Evolutionary conservation across 2,329 filamentous ascomycete species (phyloP).

Genomic region (Cladophialophora exuberans): DNA sequence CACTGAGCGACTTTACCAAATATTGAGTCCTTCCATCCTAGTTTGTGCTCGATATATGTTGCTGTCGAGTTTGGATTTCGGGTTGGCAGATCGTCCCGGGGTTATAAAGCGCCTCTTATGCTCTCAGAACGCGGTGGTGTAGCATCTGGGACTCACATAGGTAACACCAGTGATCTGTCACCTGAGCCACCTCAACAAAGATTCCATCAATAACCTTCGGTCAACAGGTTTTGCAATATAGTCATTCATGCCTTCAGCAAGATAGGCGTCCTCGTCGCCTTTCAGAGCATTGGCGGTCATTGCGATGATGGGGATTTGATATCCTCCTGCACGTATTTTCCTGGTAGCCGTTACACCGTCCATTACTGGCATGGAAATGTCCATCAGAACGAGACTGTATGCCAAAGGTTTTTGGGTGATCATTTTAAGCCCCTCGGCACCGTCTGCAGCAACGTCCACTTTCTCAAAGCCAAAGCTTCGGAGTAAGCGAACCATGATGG

Average conservation of each 20-base stretch:
- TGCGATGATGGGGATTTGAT: constrained; percentile 35
- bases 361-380: constrained; percentile 44
- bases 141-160: too few species aligned
- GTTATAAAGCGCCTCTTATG: too few species aligned
- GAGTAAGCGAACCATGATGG: constrained; percentile 61
- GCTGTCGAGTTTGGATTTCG: too few species aligned
- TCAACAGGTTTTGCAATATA: constrained; percentile 41
- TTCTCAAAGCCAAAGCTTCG: constrained; percentile 59
- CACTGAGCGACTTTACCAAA: too few species aligned
- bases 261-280: constrained; percentile 38
- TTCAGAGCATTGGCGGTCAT: constrained; percentile 40
- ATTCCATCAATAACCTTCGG: constrained; percentile 20
- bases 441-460: constrained; percentile 73
- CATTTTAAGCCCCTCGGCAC: constrained; percentile 73
- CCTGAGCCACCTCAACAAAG: constrained; percentile 21
- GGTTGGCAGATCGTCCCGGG: too few species aligned
- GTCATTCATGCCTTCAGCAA: constrained; percentile 38
- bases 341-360: constrained; percentile 39
- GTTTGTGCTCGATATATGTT: too few species aligned
- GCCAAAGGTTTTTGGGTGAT: constrained; percentile 70
- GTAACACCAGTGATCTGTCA: constrained; percentile 6
- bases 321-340: constrained; percentile 36
- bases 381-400: constrained; percentile 40
- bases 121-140: too few species aligned
- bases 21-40: too few species aligned